Evolutionary conservation across 768 basidiomycete species (phyloP).

Genomic region (Serendipita sp.): DNA sequence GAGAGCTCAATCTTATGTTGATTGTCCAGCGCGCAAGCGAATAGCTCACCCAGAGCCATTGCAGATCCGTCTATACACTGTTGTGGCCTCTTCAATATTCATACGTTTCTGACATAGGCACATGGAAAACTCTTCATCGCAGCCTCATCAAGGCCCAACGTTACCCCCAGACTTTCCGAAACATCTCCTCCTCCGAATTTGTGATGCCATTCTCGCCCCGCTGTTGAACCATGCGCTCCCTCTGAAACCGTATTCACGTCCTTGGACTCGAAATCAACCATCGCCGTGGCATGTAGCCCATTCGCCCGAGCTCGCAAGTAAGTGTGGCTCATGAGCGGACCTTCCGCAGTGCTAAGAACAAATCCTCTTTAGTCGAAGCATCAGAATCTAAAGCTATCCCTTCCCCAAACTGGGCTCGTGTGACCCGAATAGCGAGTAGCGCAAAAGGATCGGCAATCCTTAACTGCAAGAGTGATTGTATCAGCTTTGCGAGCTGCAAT

Average conservation of each 20-base stretch:
- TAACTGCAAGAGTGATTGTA: neutral
- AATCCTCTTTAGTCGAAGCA: too few species aligned
- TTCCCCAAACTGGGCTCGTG: neutral
- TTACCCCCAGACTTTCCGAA: neutral
- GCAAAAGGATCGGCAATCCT: neutral
- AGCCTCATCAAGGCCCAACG: neutral
- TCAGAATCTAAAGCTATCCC: too few species aligned
- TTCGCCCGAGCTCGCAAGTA: neutral
- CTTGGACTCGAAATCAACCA: neutral
- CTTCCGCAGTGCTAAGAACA: neutral
- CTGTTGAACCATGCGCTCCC: neutral
- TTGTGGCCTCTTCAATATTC: too few species aligned
- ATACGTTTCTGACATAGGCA: too few species aligned
- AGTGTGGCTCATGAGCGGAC: too few species aligned
- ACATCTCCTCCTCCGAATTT: neutral
- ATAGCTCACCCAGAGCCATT: too few species aligned
- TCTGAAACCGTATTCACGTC: conserved; percentile 1
- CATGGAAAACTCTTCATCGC: neutral
- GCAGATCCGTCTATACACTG: too few species aligned
- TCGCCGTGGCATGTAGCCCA: neutral
- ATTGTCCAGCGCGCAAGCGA: too few species aligned
- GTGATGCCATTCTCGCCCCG: neutral
- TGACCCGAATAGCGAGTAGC: neutral
- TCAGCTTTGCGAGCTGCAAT: neutral
- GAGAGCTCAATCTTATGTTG: too few species aligned